Evolutionary conservation across 179 eudicot genomes (phyloP).

Genomic region (Corrigiola litoralis): DNA sequence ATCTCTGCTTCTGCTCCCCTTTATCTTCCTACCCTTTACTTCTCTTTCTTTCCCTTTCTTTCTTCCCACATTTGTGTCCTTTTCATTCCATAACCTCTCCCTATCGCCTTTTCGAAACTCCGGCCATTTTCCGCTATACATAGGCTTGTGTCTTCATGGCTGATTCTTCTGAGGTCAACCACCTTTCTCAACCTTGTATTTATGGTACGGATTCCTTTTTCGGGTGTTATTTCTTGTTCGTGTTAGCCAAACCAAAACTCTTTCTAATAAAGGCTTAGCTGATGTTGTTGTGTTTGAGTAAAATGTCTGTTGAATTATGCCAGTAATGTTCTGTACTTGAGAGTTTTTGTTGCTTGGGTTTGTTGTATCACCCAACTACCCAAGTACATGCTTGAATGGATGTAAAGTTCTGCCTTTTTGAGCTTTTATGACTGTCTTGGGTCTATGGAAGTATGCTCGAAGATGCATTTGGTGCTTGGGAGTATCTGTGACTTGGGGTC

Average conservation of each 20-base stretch:
- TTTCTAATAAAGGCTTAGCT: too few relatives aligned
- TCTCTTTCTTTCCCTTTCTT: slow-evolving; percentile 19
- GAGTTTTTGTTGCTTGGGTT: too few relatives aligned
- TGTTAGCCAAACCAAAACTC: too few relatives aligned
- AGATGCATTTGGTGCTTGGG: not conserved
- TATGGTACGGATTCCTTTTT: slow-evolving; percentile 33
- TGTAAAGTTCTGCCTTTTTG: too few relatives aligned
- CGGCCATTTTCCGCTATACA: slow-evolving; percentile 25
- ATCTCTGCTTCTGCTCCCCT: slow-evolving; percentile 17
- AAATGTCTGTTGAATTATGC: too few relatives aligned
- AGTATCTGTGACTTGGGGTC: not conserved
- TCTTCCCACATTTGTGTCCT: slow-evolving; percentile 35
- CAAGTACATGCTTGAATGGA: too few relatives aligned
- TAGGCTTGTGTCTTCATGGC: slow-evolving; percentile 48
- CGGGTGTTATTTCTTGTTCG: not conserved
- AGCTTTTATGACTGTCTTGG: too few relatives aligned
- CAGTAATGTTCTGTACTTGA: too few relatives aligned
- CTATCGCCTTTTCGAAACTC: slow-evolving; percentile 5
- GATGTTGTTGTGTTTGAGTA: too few relatives aligned
- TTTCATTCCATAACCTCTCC: slow-evolving; percentile 29
- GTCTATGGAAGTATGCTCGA: too few relatives aligned
- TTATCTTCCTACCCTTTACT: slow-evolving; percentile 24
- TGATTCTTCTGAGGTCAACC: slow-evolving; percentile 55
- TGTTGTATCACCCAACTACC: too few relatives aligned
- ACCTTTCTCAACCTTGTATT: slow-evolving; percentile 72